Conservation (phyloP, 441 rosid genomes). For the Gossypium schwendimanii region DNA sequence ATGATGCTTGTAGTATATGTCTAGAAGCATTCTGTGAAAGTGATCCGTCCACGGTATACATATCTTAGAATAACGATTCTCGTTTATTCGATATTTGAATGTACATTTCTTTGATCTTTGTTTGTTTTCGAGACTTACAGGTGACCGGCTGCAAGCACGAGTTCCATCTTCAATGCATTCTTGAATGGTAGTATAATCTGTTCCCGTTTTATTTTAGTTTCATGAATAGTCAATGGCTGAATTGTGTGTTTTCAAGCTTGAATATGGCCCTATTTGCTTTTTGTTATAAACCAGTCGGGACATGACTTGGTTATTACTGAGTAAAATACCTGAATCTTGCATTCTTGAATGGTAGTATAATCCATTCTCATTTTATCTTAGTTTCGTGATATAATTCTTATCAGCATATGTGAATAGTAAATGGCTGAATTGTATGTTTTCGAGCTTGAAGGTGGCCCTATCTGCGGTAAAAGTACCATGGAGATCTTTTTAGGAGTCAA, state of each 20-base stretch:
- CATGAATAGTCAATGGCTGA: background rate
- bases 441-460: background rate
- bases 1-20: conserved; percentile 95
- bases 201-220: background rate
- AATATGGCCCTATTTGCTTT: background rate
- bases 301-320: background rate
- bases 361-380: background rate
- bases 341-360: conserved; percentile 71
- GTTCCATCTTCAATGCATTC: conserved; percentile 90
- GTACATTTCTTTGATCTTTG: background rate
- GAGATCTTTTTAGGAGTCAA: too few relatives aligned
- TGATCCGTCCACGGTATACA: conserved; percentile 76
- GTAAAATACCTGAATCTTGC: conserved; percentile 23
- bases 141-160: conserved; percentile 90
- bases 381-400: background rate
- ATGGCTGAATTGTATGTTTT: background rate
- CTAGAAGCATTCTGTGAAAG: conserved; percentile 74
- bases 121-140: conserved; percentile 26
- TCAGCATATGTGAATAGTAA: background rate
- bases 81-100: conserved; percentile 3
- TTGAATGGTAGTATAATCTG: conserved; percentile 56
- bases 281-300: background rate
- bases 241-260: background rate
- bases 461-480: background rate
- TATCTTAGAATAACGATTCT: background rate